phyloP scores from a whole-genome alignment of 2,329 filamentous ascomycete genomes.

The Cladosporium oxysporum region DNA sequence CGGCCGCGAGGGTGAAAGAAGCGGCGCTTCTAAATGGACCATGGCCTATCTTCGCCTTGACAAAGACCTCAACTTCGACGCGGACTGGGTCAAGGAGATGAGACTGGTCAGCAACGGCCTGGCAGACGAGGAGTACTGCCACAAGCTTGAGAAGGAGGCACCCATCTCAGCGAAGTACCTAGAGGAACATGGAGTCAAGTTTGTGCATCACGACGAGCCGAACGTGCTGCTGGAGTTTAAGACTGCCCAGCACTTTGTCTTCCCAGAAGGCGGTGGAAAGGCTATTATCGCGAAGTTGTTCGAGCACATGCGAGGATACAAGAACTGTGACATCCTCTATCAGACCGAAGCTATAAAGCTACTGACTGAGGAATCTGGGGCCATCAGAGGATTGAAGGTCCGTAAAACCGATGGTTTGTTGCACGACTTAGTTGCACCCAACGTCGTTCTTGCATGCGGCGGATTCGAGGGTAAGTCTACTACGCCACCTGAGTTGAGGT shows the following conservation, averaged over 20 bases:
- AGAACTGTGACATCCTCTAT: conserved; percentile 40
- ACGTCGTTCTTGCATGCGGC: conserved; percentile 44
- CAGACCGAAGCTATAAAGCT: conserved; percentile 43
- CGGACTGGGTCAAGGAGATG: conserved; percentile 41
- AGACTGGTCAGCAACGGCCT: conserved; percentile 41
- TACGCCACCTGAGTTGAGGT: not conserved
- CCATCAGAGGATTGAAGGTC: conserved; percentile 41
- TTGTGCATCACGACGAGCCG: conserved; percentile 43
- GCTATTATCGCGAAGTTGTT: conserved; percentile 43
- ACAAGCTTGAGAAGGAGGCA: conserved; percentile 42
- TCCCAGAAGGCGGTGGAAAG: conserved; percentile 43
- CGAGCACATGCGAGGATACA: conserved; percentile 39
- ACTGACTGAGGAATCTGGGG: conserved; percentile 39
- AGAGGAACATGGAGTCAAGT: conserved; percentile 40
- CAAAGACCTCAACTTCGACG: conserved; percentile 40
- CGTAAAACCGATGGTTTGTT: conserved; percentile 41
- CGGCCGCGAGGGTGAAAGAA: conserved; percentile 43
- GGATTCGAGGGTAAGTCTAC: conserved; percentile 38
- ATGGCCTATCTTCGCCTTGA: conserved; percentile 46
- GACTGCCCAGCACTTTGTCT: conserved; percentile 45
- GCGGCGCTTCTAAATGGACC: conserved; percentile 45
- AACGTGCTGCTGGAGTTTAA: conserved; percentile 46
- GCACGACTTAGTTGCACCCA: conserved; percentile 38
- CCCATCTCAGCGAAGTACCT: conserved; percentile 42
- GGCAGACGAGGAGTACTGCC: conserved; percentile 44